These are phyloP conservation scores for Mentha longifolia DNA, from an alignment of 257 asterid species.

Conservation along the genomic window DNA sequence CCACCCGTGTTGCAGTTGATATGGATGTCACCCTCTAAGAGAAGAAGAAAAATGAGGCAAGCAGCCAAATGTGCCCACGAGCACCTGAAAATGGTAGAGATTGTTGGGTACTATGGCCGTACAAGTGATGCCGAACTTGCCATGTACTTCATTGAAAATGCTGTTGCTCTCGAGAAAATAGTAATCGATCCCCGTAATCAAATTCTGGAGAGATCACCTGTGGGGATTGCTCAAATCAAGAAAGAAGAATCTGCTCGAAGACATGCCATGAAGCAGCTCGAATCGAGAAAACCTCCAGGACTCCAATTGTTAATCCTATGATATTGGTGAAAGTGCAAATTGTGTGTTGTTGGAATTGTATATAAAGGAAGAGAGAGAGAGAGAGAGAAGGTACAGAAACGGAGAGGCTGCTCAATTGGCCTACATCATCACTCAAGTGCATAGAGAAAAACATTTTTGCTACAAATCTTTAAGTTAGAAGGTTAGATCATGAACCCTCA, in stretches of 20 bases:
- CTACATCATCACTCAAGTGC: neutral
- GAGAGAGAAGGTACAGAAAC: neutral
- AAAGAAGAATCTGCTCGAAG: constrained; percentile 52
- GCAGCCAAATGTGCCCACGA: constrained; percentile 41
- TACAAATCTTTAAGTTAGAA: neutral
- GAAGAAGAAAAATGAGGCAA: constrained; percentile 47
- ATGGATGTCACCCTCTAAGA: constrained; percentile 60
- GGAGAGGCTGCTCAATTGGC: neutral
- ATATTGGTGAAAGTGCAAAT: neutral
- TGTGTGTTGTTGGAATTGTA: constrained; percentile 20
- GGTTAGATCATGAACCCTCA: constrained; percentile 18
- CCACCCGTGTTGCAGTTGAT: constrained; percentile 44
- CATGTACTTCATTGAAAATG: constrained; percentile 52
- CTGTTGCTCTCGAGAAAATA: constrained; percentile 47
- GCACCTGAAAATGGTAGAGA: constrained; percentile 49
- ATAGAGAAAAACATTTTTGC: too few relatives aligned
- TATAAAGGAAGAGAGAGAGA: constrained; percentile 3
- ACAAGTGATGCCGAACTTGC: constrained; percentile 56
- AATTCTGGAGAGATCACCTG: constrained; percentile 46
- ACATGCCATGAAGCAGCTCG: constrained; percentile 49
- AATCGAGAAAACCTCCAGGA: constrained; percentile 44
- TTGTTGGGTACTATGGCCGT: constrained; percentile 61
- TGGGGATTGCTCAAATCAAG: constrained; percentile 38
- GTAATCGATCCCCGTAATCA: constrained; percentile 58
- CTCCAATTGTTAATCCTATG: constrained; percentile 50